These are phyloP conservation scores for Pseudocercospora fuligena DNA, from an alignment of 2,329 filamentous ascomycete genomes.

Conservation along the genomic window DNA sequence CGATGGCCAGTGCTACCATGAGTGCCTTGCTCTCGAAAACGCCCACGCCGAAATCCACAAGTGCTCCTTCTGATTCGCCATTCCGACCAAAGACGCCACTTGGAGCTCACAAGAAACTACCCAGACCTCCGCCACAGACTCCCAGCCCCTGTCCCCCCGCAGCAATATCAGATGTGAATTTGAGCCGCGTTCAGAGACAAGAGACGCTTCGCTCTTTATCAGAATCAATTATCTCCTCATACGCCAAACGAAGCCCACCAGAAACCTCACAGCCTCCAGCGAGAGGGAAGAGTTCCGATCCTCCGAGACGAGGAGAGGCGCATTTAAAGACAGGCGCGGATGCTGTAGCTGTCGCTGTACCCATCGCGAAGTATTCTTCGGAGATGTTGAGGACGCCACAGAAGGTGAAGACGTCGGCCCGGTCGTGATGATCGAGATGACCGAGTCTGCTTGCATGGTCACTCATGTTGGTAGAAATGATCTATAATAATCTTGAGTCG, in stretches of 20 bases:
- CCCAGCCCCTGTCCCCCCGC: slow-evolving; percentile 18
- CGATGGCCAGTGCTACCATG: background rate
- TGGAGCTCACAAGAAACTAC: slow-evolving; percentile 33
- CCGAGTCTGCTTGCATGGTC: too few relatives aligned
- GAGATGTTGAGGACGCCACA: slow-evolving; percentile 16
- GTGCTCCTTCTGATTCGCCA: slow-evolving; percentile 8
- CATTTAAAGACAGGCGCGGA: background rate
- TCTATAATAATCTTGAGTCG: too few relatives aligned
- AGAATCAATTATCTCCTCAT: slow-evolving; percentile 41
- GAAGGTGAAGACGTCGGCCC: background rate
- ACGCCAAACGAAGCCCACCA: slow-evolving; percentile 31
- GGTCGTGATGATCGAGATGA: background rate
- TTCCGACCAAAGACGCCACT: slow-evolving; percentile 25
- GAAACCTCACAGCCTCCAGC: background rate
- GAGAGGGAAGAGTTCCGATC: background rate
- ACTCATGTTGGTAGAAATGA: too few relatives aligned
- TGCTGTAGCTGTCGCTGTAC: background rate
- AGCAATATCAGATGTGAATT: slow-evolving; percentile 4
- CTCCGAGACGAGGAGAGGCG: background rate
- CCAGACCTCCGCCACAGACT: slow-evolving; percentile 29
- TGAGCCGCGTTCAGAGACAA: slow-evolving; percentile 20
- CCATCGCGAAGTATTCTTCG: slow-evolving; percentile 7
- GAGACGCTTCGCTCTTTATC: slow-evolving; percentile 39
- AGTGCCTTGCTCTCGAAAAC: slow-evolving; percentile 2
- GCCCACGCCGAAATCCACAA: background rate